Base-by-base conservation (phyloP, 148 eudicot genomes). In the Rhododendron kiyosumense region DNA sequence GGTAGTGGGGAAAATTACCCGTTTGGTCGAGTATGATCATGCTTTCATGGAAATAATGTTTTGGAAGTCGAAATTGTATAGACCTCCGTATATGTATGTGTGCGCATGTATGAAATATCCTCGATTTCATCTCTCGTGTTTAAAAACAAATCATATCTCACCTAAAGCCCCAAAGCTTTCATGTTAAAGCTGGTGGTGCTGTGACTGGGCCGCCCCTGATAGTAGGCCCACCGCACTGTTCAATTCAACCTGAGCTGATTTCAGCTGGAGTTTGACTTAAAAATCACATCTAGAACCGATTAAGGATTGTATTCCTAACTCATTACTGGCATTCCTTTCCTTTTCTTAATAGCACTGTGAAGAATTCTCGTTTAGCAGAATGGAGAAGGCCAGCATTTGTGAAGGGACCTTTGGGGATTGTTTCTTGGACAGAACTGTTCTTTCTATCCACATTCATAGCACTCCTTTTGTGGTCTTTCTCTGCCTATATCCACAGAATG, bases 331-430 rank as follows among this genome's bases (percentile, higher is more conserved):
- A 9, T 20, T 59, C 24, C 24, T 65, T 65, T 11, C 30, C 14
- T n/a, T 10, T 65, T 65, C 32, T 24, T 26, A n/a, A 26, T 10
- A 65, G 73, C 73, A 65, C 13, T 24, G 30, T 4, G 3, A 65
- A 65, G 73, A 65, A 26, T 24, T 65, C 30, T 9, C 12, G 30
- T 65, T n/a, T 10, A n/a, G 89, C 89, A 18, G 54, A 38, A 41
- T 92, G 93, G 93, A 91, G 88, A 84, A 84, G 89, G 75, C 95
- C 93, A 32, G 90, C 86, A 61, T 15, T 95, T 2, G 85, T 85
- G 30, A 94, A 63, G 86, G 93, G 98, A 20, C 93, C 92, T 79
- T 83, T 95, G 15, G 98, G 97, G 32, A 92, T 93, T n/a, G 92
- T 93, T 0, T 87, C 97, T 51, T 91, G 94, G 91, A 87, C 86